Conservation (phyloP, 208 protist species). For the Phytomonas francai region DNA sequence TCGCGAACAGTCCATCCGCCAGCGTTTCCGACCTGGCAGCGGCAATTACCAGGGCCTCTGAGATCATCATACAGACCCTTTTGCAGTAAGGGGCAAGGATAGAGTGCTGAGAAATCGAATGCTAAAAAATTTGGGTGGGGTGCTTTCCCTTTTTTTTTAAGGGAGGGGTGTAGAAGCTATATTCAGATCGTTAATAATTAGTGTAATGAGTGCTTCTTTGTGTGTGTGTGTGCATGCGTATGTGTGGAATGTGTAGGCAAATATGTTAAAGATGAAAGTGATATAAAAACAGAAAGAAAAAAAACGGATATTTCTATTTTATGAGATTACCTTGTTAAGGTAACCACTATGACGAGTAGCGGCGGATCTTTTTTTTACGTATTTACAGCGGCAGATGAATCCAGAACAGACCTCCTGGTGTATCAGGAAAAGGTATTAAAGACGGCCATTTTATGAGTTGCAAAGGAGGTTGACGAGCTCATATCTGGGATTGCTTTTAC, state of each 20-base stretch:
- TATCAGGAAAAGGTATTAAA: not conserved
- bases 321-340: not conserved
- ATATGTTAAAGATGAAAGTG: slow-evolving; percentile 2
- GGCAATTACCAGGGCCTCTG: slow-evolving; percentile 20
- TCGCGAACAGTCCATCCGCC: slow-evolving; percentile 67
- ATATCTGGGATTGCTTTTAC: not conserved
- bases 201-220: slow-evolving; percentile 15
- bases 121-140: not conserved
- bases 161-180: not conserved
- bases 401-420: not conserved
- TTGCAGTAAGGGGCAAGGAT: slow-evolving; percentile 9
- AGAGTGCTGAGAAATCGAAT: not conserved
- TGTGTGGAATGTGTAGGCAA: slow-evolving; percentile 5
- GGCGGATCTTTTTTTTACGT: not conserved
- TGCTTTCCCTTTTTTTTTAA: slow-evolving; percentile 2
- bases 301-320: not conserved
- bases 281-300: slow-evolving; percentile 1
- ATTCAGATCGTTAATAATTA: slow-evolving; percentile 9
- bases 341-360: not conserved
- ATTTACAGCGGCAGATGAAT: not conserved
- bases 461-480: too few species aligned
- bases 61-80: slow-evolving; percentile 17
- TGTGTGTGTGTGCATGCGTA: slow-evolving; percentile 10
- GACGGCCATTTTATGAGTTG: too few species aligned
- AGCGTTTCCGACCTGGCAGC: slow-evolving; percentile 48